Evolutionary conservation across 2,329 filamentous ascomycete genomes (phyloP), one percentile per base, ranked within the genome.

Genomic region (Curvularia lunata): DNA sequence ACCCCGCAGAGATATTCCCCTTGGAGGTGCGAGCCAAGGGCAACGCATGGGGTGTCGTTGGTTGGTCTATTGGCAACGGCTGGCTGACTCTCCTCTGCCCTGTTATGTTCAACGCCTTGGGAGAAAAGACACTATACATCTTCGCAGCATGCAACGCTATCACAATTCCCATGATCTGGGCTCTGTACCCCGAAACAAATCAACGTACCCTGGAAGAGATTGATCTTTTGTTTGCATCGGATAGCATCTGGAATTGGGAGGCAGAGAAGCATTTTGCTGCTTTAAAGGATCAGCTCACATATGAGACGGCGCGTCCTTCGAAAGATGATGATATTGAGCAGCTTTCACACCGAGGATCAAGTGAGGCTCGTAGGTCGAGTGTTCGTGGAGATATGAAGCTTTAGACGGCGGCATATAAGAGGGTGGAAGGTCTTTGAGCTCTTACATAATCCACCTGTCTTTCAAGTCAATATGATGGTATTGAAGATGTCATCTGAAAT

Each of bases 161-260:
- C 28, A 83, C 84, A 1, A 87, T 92, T 4, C 84, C 87, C 0
- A 85, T 91, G 76, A 86, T 91, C 0, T 92, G 88, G 86, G 87
- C 87, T 0, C 68, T 92, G 0, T 92, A 91, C 56, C 90, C 89
- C 0, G 90, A 92, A 71, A 90, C 86, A 3, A 91, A 88, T 68
- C 87, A 90, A 71, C 83, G 89, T 0, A 91, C 88, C 0, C 79
- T 92, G 0, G 90, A 92, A 68, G 89, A 91, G 68, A 91, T 92
- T 80, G 86, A 92, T 59, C 76, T 91, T 0, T 76, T 92, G 0
- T 92, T 92, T 64, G 87, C 88, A 0, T 83, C 86, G 0, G 80
- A 87, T 18, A 87, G 82, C 0, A 85, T 85, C 4, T 91, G 87
- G 86, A 83, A 84, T 1, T 91, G 89, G 89, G 66, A 73, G 28